Evolutionary conservation across 2,329 filamentous ascomycete genomes (phyloP).

Genomic region (Sporothrix brunneoviolacea): DNA sequence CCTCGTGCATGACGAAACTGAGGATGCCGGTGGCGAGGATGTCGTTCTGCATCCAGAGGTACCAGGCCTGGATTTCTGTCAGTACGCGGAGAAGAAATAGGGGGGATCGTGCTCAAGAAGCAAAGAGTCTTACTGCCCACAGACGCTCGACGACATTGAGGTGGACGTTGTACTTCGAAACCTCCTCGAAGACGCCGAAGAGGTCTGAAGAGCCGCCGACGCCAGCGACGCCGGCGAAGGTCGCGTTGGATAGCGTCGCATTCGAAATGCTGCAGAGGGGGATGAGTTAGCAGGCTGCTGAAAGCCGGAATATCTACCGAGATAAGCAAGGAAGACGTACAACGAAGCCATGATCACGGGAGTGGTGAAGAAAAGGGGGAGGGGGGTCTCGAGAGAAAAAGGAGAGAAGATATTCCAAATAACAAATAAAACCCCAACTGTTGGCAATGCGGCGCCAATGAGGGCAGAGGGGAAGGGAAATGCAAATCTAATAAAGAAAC

Average conservation of each 20-base stretch:
- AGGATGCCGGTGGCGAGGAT: slow-evolving; percentile 93
- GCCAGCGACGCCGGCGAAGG: slow-evolving; percentile 20
- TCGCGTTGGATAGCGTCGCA: slow-evolving; percentile 14
- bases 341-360: slow-evolving; percentile 9
- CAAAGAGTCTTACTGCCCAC: slow-evolving; percentile 79
- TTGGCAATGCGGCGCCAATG: slow-evolving; percentile 1
- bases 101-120: too few species aligned
- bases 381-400: neutral
- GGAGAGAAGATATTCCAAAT: neutral
- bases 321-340: slow-evolving; percentile 6
- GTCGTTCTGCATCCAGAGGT: slow-evolving; percentile 97
- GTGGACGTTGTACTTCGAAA: slow-evolving; percentile 70
- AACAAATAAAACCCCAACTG: too few species aligned
- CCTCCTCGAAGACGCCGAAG: slow-evolving; percentile 54
- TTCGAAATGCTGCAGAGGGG: slow-evolving; percentile 9
- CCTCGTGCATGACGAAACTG: slow-evolving; percentile 93
- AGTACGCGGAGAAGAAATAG: slow-evolving; percentile 10
- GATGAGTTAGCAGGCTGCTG: neutral
- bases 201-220: slow-evolving; percentile 42
- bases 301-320: too few species aligned
- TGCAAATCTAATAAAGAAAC: slow-evolving; percentile 5
- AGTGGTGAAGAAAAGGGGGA: slow-evolving; percentile 1
- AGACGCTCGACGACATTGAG: slow-evolving; percentile 81
- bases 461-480: slow-evolving; percentile 3
- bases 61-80: slow-evolving; percentile 83